phyloP scores from a whole-genome alignment of 106 monocot species.

The Xerophyta viscosa region DNA sequence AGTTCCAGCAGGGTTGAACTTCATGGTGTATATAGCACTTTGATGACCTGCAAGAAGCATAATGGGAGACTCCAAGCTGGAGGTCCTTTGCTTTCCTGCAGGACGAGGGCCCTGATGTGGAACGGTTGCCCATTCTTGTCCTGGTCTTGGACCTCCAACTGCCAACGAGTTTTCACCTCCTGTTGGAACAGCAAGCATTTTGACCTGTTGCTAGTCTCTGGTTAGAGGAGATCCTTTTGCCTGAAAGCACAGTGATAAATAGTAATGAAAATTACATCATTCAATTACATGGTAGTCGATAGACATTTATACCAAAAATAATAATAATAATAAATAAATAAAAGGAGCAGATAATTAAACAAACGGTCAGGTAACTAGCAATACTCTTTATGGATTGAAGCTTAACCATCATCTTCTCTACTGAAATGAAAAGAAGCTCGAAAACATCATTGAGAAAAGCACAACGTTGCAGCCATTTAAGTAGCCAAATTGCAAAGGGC shows the following conservation, averaged over 20 bases:
- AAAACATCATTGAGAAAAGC: too few relatives aligned
- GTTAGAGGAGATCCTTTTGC: background rate
- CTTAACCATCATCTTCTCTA: too few relatives aligned
- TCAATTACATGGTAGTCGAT: too few relatives aligned
- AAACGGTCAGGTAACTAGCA: too few relatives aligned
- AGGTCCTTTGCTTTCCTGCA: constrained; percentile 56
- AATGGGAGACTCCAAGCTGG: constrained; percentile 85
- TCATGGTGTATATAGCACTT: constrained; percentile 82
- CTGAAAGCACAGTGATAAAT: background rate
- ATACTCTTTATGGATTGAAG: too few relatives aligned
- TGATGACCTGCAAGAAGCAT: constrained; percentile 95
- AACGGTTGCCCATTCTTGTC: constrained; percentile 28
- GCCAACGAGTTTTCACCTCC: constrained; percentile 37
- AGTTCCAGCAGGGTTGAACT: constrained; percentile 87
- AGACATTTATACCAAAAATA: too few relatives aligned
- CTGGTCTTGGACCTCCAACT: constrained; percentile 35
- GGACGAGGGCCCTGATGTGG: constrained; percentile 34
- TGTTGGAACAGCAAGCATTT: constrained; percentile 34
- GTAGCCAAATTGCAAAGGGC: too few relatives aligned
- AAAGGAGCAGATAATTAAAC: too few relatives aligned
- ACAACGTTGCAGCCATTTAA: too few relatives aligned
- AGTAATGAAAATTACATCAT: too few relatives aligned
- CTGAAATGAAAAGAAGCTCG: too few relatives aligned
- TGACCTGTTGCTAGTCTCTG: background rate
- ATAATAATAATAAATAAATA: too few relatives aligned